Conservation (phyloP, 352 stramenopile species). For the Detonula confervacea region DNA sequence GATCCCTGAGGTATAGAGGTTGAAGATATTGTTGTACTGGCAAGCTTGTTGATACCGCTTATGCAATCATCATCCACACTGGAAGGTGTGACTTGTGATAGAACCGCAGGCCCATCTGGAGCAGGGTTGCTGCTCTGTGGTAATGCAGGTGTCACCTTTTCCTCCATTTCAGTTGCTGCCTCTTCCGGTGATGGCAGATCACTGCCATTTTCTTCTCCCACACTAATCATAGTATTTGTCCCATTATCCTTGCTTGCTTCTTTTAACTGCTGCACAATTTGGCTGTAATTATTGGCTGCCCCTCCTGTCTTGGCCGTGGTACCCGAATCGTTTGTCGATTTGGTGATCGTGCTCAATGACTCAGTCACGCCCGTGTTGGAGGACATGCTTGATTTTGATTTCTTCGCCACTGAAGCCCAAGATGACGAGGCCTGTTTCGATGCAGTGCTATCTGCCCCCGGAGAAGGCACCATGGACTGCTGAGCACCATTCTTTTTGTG, state of each 20-base stretch:
- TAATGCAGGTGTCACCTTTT: slow-evolving; percentile 31
- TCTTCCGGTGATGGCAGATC: too few relatives aligned
- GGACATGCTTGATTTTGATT: slow-evolving; percentile 64
- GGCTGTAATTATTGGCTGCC: slow-evolving; percentile 13
- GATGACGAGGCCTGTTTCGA: slow-evolving; percentile 55
- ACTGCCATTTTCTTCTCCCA: slow-evolving; percentile 2
- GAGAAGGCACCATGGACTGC: not conserved
- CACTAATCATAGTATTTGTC: too few relatives aligned
- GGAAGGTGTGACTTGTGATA: slow-evolving; percentile 39
- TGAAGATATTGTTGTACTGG: too few relatives aligned
- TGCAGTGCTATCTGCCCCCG: slow-evolving; percentile 17
- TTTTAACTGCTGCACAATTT: slow-evolving; percentile 19
- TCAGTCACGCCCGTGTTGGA: slow-evolving; percentile 43
- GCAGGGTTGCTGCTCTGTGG: slow-evolving; percentile 30
- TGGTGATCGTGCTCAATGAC: slow-evolving; percentile 40
- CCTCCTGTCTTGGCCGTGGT: slow-evolving; percentile 13
- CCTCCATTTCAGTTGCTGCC: too few relatives aligned
- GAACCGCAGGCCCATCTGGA: slow-evolving; percentile 21
- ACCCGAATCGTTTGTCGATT: slow-evolving; percentile 30
- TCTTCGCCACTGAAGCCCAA: slow-evolving; percentile 75
- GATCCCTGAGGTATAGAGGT: slow-evolving; percentile 73
- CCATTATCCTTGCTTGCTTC: slow-evolving; percentile 9
- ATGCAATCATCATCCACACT: slow-evolving; percentile 34
- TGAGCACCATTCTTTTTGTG: not conserved
- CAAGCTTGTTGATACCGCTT: slow-evolving; percentile 8